Base-by-base conservation (phyloP, 2,329 filamentous ascomycete genomes). In the Exserohilum rostratum region DNA sequence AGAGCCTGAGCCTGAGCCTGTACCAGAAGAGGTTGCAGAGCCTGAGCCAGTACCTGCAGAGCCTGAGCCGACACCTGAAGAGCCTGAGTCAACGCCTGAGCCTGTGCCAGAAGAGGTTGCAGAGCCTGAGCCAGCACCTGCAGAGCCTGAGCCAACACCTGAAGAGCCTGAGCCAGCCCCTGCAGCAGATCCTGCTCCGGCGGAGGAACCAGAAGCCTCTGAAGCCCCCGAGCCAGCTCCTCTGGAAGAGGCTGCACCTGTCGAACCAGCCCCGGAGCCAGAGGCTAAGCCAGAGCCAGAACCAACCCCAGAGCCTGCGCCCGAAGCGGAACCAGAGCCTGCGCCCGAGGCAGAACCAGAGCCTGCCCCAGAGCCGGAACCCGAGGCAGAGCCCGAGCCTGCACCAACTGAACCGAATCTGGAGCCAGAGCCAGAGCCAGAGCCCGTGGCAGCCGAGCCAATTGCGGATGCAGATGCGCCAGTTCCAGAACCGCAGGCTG, bases 401-500 rank as follows among this genome's bases (percentile, higher is more conserved):
- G 40, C 27, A 12, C 10, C 40, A 6, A 5, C 35, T 5, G 35
- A 33, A 0, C 22, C 25, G 25, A 30, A 15, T 15, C 12, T 27
- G 30, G 44, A 48, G 17, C 2, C 44, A 6, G 13, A 37, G 15
- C 44, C 27, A 5, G 10, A 10, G 5, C n/a, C 27, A 30, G 48
- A 7, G 30, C 2, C 20, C 1, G 43, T 31, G 17, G n/a, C 30
- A 17, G 48, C 18, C 4, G 39, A 40, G 20, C 44, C 47, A 20
- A 18, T 22, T 20, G 33, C 20, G 17, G 38, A 50, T 30, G 22
- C 37, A 11, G 46, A 38, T 17, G 20, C 35, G 12, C n/a, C 20
- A 35, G 40, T 20, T 17, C 55, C 25, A 31, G 55, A 50, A 11
- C 12, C 11, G 18, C 37, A 25, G 27, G 18, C 22, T 30, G 53